Base-by-base conservation (phyloP, 345 rosid genomes). In the Citrus mangshanensis region DNA sequence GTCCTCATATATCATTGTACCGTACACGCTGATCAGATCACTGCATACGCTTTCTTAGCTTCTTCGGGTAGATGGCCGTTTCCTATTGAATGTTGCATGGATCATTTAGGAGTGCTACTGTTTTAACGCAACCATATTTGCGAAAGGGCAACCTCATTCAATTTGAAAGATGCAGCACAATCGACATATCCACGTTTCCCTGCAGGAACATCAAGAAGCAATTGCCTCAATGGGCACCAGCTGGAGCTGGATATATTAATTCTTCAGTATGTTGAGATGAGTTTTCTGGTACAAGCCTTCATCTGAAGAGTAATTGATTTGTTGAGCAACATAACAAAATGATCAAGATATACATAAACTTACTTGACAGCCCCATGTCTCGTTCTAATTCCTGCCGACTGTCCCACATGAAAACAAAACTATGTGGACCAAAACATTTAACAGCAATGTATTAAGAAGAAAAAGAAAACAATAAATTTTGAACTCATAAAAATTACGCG, bases 341-440 rank as follows among this genome's bases (percentile, higher is more conserved):
- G 67, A 69, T 46, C 51, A 91, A 7, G 98, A 98, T 86, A 93
- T 94, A 30, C 32, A 88, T 89, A 93, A 79, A 96, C 92, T 34
- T 34, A 34, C 1, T 88, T 12, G 98, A 79, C 6, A 94, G 81
- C 99, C 99, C 93, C 13, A 40, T 3, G 99, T 96, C 91, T 96
- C 98, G 51, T 94, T 94, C 99, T 98, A 96, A 70, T 93, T 90
- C 77, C 98, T 95, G 82, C 99, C 93, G 85, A 84, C 32, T 70
- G 63, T 67, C 24, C 75, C 70, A 12, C 16, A 77, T 34, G 81
- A 19, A 19, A 62, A 22, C 7, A 73, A 5, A 37, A 68, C 27
- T 4, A 63, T 25, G 60, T 51, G 9, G 70, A 77, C 32, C 58
- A 70, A 60, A 74, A 22, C 28, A 72, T 79, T 42, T 10, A 42